Conservation (phyloP, 139 green algal genomes). For the Dunaliella primolecta region DNA sequence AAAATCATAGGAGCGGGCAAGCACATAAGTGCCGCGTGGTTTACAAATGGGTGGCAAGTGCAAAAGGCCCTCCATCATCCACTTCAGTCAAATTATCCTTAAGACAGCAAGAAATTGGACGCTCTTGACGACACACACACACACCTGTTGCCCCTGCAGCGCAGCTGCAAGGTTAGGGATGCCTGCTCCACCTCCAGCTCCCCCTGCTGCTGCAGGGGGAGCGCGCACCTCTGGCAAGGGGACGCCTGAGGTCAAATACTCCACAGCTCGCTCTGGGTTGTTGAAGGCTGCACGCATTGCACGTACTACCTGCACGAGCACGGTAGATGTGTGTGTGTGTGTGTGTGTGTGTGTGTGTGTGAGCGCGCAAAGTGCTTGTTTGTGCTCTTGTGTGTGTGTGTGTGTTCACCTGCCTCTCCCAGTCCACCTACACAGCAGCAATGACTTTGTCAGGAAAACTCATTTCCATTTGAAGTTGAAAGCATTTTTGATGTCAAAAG, state of each 20-base stretch:
- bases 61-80: background rate
- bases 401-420: background rate
- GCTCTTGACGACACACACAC: background rate
- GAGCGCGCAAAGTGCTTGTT: no score
- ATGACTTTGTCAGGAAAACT: no score
- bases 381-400: background rate
- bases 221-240: conserved; percentile 18
- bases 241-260: conserved; percentile 97
- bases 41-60: no score
- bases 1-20: no score
- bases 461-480: no score
- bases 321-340: conserved; percentile 28
- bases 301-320: conserved; percentile 67
- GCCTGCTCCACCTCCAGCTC: conserved; percentile 20
- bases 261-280: conserved; percentile 98
- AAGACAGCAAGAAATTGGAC: background rate
- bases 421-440: no score
- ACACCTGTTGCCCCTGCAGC: background rate
- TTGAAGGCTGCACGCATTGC: conserved; percentile 97
- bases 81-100: background rate
- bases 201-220: conserved; percentile 24
- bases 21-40: no score
- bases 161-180: conserved; percentile 4
- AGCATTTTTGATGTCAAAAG: no score
- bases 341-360: background rate